A percentile compares a stretch with the other conserved stretches of the same genome.
These are phyloP conservation scores for Annulohypoxylon truncatum DNA, from an alignment of 2,329 filamentous ascomycete species.

Conservation along the genomic window DNA sequence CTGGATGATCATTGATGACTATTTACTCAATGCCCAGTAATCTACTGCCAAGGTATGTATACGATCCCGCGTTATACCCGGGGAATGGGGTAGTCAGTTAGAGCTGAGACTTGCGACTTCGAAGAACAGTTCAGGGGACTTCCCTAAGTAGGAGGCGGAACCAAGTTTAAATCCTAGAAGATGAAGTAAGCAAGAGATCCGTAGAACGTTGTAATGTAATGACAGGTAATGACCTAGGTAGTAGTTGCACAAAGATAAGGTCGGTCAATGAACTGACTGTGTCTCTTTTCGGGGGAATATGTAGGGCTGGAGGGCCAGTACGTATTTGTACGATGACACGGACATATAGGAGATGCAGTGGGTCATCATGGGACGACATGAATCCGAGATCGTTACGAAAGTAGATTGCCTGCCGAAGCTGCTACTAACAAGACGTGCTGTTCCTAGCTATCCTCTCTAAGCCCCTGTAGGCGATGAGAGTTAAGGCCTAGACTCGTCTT, in stretches of 20 bases:
- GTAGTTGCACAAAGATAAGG: conserved; percentile 27
- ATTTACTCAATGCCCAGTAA: conserved; percentile 12
- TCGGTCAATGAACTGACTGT: conserved; percentile 8
- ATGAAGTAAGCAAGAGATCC: conserved; percentile 9
- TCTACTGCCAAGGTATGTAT: conserved; percentile 12
- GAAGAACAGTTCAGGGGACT: conserved; percentile 1
- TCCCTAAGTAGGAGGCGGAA: conserved; percentile 4
- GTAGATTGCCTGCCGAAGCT: conserved; percentile 32
- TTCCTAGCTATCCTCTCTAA: conserved; percentile 11
- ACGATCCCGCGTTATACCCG: conserved; percentile 4
- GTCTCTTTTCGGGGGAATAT: conserved; percentile 10
- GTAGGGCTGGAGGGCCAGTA: conserved; percentile 31
- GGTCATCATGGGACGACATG: conserved; percentile 8
- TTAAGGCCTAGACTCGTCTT: conserved; percentile 29
- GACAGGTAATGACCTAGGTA: conserved; percentile 22
- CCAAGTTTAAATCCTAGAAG: conserved; percentile 6
- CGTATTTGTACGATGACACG: conserved; percentile 34
- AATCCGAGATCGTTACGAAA: conserved; percentile 29
- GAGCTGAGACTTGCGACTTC: neutral
- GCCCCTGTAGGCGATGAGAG: conserved; percentile 1
- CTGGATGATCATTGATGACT: conserved; percentile 10
- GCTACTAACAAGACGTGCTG: conserved; percentile 17
- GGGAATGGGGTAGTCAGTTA: neutral
- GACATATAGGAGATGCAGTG: conserved; percentile 7
- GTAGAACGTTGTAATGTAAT: conserved; percentile 7